These are phyloP conservation scores for Camellia lanceoleosa DNA, from an alignment of 148 eudicot species.

Conservation along the genomic window DNA sequence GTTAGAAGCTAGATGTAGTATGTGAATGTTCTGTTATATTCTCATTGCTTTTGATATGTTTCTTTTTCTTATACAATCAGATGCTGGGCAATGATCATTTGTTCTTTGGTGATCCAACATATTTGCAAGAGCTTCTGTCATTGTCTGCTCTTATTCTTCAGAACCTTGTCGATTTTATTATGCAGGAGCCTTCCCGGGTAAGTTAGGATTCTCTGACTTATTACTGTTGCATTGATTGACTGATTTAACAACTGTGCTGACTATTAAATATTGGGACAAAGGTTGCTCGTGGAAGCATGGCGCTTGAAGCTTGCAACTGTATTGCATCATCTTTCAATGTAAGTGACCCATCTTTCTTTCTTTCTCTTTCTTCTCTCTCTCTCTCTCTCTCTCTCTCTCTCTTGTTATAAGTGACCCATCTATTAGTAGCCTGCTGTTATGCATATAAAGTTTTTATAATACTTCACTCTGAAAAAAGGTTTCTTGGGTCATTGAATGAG, in stretches of 20 bases:
- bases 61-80: conserved; percentile 28
- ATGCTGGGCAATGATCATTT: conserved; percentile 43
- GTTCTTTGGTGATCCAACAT: conserved; percentile 42
- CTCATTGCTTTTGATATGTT: not conserved
- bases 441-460: not conserved
- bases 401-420: conserved; percentile 22
- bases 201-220: conserved; percentile 9
- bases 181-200: conserved; percentile 61
- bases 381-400: no score
- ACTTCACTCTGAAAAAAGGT: not conserved
- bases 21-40: conserved; percentile 2
- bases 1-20: not conserved
- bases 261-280: conserved; percentile 23
- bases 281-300: conserved; percentile 66
- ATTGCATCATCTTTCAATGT: conserved; percentile 51
- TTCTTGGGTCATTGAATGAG: not conserved
- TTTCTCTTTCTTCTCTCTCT: not conserved
- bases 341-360: conserved; percentile 15
- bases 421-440: not conserved
- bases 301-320: conserved; percentile 79
- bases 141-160: conserved; percentile 42
- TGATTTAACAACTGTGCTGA: conserved; percentile 14
- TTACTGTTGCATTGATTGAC: conserved; percentile 6
- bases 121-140: conserved; percentile 48
- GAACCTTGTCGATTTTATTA: conserved; percentile 31